These are phyloP conservation scores for Auricularia heimuer DNA, from an alignment of 768 basidiomycete genomes.

Conservation along the genomic window DNA sequence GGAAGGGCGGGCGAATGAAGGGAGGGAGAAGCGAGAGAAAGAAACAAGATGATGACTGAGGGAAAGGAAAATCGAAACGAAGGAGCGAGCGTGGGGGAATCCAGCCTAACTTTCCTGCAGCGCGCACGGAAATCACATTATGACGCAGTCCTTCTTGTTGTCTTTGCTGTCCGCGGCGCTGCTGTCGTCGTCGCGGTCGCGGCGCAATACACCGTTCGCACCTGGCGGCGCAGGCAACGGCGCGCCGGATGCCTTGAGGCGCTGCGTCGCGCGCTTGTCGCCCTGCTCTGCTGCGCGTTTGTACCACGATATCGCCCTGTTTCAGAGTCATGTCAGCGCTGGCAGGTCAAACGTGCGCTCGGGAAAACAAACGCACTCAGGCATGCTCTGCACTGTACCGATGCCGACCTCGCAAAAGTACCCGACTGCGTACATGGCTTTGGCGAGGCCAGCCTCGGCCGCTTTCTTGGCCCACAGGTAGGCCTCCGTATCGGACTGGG, in stretches of 20 bases:
- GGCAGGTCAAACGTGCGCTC: background rate
- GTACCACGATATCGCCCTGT: conserved; percentile 70
- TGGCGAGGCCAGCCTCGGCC: conserved; percentile 81
- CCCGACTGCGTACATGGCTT: conserved; percentile 96
- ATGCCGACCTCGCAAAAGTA: conserved; percentile 97
- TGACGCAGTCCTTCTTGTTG: conserved; percentile 67
- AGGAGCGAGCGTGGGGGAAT: background rate
- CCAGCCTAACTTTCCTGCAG: background rate
- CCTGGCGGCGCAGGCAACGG: conserved; percentile 50
- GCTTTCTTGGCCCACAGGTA: conserved; percentile 96
- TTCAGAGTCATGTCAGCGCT: background rate
- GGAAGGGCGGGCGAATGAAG: background rate
- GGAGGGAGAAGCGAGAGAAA: background rate
- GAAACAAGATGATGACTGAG: background rate
- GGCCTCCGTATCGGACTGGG: conserved; percentile 97
- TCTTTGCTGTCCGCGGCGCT: conserved; percentile 35
- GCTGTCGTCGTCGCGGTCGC: conserved; percentile 32
- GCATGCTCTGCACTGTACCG: conserved; percentile 56
- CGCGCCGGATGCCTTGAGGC: conserved; percentile 54
- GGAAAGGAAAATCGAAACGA: background rate
- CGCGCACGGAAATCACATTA: conserved; percentile 49
- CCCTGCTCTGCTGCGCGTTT: conserved; percentile 84
- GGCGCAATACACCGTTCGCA: conserved; percentile 50
- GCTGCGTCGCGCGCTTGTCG: conserved; percentile 85
- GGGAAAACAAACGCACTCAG: conserved; percentile 42